A percentile compares a stretch with the other conserved stretches of the same genome.
These are phyloP conservation scores for Stereum hirsutum DNA, from an alignment of 1,284 basidiomycete genomes.

Conservation along the genomic window DNA sequence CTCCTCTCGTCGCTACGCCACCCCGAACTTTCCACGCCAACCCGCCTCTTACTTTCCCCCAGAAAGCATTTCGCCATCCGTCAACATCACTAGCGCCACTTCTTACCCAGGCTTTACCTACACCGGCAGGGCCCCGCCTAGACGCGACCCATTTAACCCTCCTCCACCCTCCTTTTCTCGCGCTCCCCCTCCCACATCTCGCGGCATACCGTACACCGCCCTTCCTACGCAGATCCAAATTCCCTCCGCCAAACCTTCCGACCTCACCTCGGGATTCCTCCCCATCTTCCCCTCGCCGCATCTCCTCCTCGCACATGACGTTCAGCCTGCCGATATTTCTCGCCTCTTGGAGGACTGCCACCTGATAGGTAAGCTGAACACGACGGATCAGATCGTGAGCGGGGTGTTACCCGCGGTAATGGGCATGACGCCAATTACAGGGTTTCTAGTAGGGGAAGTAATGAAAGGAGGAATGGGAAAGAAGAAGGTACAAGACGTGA, in stretches of 20 bases:
- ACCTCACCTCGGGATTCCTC: conserved; percentile 1
- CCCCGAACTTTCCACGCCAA: too few relatives aligned
- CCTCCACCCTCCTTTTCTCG: background rate
- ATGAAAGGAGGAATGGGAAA: background rate
- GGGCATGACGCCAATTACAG: background rate
- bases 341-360: conserved; percentile 6
- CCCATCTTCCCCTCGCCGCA: conserved; percentile 1
- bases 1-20: too few relatives aligned
- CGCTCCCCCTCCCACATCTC: background rate
- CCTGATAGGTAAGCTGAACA: conserved; percentile 1
- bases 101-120: background rate
- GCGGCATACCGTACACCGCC: background rate
- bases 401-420: background rate
- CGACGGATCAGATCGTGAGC: background rate
- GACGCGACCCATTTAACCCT: conserved; percentile 1
- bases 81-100: too few relatives aligned
- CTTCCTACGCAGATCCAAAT: background rate
- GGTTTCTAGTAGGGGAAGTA: background rate
- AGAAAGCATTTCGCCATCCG: too few relatives aligned
- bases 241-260: background rate
- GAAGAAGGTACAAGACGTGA: conserved; percentile 1
- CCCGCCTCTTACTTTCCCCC: too few relatives aligned
- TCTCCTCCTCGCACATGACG: conserved; percentile 3
- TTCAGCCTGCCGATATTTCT: conserved; percentile 2
- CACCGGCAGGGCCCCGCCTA: background rate